Base-by-base conservation (phyloP, 352 stramenopile genomes). In the Discostella stelligera region DNA sequence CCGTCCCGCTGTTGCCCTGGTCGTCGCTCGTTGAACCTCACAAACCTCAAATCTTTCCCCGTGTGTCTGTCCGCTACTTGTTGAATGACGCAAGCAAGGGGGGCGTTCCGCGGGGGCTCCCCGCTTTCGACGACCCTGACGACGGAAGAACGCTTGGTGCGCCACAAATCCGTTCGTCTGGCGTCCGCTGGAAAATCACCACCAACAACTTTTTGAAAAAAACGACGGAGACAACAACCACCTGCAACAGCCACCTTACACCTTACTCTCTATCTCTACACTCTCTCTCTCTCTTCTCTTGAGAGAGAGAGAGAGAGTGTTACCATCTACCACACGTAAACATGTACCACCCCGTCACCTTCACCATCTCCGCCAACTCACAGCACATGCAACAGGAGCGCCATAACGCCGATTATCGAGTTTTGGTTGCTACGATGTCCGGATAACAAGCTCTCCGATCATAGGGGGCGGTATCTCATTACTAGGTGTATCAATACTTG, bases 401-500 rank as follows among this genome's bases (percentile, higher is more conserved):
- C 27, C 11, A 44, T 44, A 44, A 44, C 2, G 27, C 2, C 0
- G 11, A 44, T 10, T 14, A 11, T 44, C 11, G 4, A 44, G 4
- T 32, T 2, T 5, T 32, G 2, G 1, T 44, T 44, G 37, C 2
- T 10, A 61, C 23, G 53, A 37, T 61, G 23, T 20, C 23, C 10
- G n/a, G 53, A 46, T 60, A 61, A 61, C 23, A 10, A 37, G 21
- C 53, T 61, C n/a, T 23, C 52, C 52, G 53, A 61, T 61, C 23
- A n/a, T 61, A 16, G 39, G 25, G 25, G 25, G 53, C 23, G 23
- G 23, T 20, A n/a, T 61, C 53, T 23, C 53, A 61, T 18, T n/a
- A 18, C 23, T 61, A 23, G 56, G 3, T 67, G 60, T 67, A 67
- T 67, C 44, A 67, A 58, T 67, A 67, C 44, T 55, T 66, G 37